A percentile compares a stretch with the other conserved stretches of the same genome.
These are phyloP conservation scores for Gentiana straminea DNA, from an alignment of 257 asterid genomes.

Conservation along the genomic window DNA sequence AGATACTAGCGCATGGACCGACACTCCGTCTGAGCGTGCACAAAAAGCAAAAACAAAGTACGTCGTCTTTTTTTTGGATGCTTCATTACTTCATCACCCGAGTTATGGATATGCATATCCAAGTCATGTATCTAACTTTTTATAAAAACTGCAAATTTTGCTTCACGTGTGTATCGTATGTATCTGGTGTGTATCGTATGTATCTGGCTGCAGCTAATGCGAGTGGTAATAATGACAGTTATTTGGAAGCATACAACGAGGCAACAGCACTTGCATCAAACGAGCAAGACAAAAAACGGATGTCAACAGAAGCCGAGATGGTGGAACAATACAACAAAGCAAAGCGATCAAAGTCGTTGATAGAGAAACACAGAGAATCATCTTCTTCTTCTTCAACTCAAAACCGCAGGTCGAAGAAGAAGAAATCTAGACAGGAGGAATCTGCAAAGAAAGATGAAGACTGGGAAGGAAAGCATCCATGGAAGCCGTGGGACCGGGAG, in stretches of 20 bases:
- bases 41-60: constrained; percentile 89
- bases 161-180: no score
- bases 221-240: constrained; percentile 26
- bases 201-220: constrained; percentile 3
- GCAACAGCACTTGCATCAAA: constrained; percentile 78
- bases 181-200: no score
- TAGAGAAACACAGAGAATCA: constrained; percentile 63
- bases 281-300: constrained; percentile 35
- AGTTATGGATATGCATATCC: no score
- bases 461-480: constrained; percentile 89
- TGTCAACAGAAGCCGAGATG: constrained; percentile 56
- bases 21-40: constrained; percentile 86
- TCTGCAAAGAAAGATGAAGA: constrained; percentile 28
- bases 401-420: constrained; percentile 36
- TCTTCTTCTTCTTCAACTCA: neutral
- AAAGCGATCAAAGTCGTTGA: constrained; percentile 77
- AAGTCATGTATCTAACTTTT: no score
- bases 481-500: constrained; percentile 98
- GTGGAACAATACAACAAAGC: constrained; percentile 79
- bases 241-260: constrained; percentile 76
- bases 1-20: constrained; percentile 94
- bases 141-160: no score
- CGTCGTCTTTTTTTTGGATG: constrained; percentile 6
- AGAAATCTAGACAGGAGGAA: constrained; percentile 43
- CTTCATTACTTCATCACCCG: constrained; percentile 1